Percentiles rank a stretch among this genome's conserved stretches.
phyloP scores from a whole-genome alignment of 768 basidiomycete genomes.

The Lactarius vividus region DNA sequence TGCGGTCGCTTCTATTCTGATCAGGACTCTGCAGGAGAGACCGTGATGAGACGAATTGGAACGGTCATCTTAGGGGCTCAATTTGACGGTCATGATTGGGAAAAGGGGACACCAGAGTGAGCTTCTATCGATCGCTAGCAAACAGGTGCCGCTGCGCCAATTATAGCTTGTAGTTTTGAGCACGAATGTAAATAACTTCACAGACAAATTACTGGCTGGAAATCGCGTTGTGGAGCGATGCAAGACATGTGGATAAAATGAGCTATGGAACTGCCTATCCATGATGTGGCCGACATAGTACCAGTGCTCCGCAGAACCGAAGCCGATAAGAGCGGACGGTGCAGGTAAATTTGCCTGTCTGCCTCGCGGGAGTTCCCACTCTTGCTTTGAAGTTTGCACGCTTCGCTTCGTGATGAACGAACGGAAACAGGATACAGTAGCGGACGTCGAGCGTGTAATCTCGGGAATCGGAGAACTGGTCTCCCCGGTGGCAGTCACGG shows the following conservation, averaged over 20 bases:
- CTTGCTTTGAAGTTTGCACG: not conserved
- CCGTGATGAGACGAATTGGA: not conserved
- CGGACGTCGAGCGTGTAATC: not conserved
- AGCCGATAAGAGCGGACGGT: not conserved
- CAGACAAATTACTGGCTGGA: not conserved
- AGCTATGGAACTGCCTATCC: not conserved
- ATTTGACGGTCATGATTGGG: not conserved
- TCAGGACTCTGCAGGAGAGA: not conserved
- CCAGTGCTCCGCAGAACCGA: not conserved
- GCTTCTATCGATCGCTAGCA: not conserved
- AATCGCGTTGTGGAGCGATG: not conserved
- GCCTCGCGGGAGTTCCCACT: not conserved
- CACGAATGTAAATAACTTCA: not conserved
- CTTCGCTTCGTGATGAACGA: not conserved
- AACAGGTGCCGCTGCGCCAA: not conserved
- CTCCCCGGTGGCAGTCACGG: not conserved
- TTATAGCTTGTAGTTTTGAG: not conserved
- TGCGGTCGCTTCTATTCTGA: not conserved
- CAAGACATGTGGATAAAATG: not conserved
- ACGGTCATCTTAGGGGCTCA: not conserved
- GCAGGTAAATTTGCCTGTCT: not conserved
- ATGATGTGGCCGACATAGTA: not conserved
- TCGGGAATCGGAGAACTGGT: not conserved
- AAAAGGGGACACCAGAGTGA: not conserved
- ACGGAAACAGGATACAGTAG: not conserved